Base-by-base conservation (phyloP, 2,329 filamentous ascomycete genomes). In the Trichoderma polysporum region DNA sequence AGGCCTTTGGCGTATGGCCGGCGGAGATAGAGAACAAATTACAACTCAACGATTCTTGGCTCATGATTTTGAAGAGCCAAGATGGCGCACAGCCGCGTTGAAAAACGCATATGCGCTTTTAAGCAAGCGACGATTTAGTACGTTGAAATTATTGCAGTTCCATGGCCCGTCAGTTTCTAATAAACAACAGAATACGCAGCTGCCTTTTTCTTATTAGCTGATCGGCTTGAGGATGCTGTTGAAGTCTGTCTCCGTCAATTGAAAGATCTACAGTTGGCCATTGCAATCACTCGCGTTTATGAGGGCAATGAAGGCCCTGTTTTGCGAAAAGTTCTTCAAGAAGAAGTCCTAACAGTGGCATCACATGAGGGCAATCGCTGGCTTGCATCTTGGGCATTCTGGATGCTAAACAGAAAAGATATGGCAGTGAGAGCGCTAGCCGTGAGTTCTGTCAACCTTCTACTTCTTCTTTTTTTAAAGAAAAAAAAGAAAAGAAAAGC, bases 51-150 rank as follows among this genome's bases (percentile, higher is more conserved):
- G 87, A 68, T 84, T 99, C 33, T 82, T 99, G 25, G 86, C 90
- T n/a, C 96, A 97, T 74, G 93, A 98, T 76, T 99, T 99, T 77
- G 84, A 88, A 4, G 91, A 97, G 69, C 85, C 89, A 0, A 90
- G 92, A 71, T 98, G 95, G 92, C 91, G 87, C 76, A 97, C 91
- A 1, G 88, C 92, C 4, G 95, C 95, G 0, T 81, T 97, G 68
- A 99, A 99, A 79, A 99, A 99, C 76, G 95, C 95, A 0, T 99
- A 97, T 79, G 94, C 95, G 2, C 79, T 99, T 64, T 89, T 99
- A 75, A 95, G 94, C 70, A 96, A 93, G 78, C 87, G 93, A 52
- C 86, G 95, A 58, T 97, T 97, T 76, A 87, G 91, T 93, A 56
- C 3, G 58, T 64, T 19, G 19, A 45, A n/a, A n/a, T 13, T 47